Evolutionary conservation across 208 protist species (phyloP).

Genomic region (Strigomonas oncopelti): DNA sequence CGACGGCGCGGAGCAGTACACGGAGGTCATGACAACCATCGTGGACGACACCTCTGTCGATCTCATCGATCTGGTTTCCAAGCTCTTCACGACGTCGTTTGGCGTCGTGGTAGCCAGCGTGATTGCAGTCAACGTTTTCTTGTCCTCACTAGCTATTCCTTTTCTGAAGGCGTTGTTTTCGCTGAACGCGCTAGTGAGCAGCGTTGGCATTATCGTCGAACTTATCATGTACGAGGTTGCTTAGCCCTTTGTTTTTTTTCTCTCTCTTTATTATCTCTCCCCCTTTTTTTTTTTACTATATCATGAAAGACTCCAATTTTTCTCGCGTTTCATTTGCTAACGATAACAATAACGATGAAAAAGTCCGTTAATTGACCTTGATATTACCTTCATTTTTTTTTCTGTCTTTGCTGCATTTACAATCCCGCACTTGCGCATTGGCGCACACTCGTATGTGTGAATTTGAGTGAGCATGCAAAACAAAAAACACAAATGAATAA

Average conservation of each 20-base stretch:
- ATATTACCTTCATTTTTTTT: constrained; percentile 3
- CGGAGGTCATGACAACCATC: constrained; percentile 10
- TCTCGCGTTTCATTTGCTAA: constrained; percentile 9
- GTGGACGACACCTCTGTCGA: constrained; percentile 45
- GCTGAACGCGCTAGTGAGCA: constrained; percentile 79
- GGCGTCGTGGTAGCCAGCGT: constrained; percentile 63
- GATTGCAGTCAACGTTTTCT: constrained; percentile 65
- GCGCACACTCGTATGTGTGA: too few species aligned
- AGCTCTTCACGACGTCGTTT: constrained; percentile 78
- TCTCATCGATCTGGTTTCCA: constrained; percentile 68
- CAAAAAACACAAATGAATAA: neutral
- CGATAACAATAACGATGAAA: neutral
- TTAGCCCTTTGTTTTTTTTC: constrained; percentile 6
- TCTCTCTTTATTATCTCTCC: neutral
- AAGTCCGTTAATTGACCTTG: too few species aligned
- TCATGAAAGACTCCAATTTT: too few species aligned
- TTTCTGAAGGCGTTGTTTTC: constrained; percentile 79
- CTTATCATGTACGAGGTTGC: constrained; percentile 79
- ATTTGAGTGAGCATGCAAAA: too few species aligned
- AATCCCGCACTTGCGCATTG: too few species aligned
- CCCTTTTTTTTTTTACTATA: constrained; percentile 6
- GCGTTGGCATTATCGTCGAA: constrained; percentile 76
- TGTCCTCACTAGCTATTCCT: constrained; percentile 69
- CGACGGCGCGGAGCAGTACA: constrained; percentile 21
- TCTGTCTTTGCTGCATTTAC: too few species aligned